phyloP scores from a whole-genome alignment of 352 stramenopile species.

The Blastocystis sp. region DNA sequence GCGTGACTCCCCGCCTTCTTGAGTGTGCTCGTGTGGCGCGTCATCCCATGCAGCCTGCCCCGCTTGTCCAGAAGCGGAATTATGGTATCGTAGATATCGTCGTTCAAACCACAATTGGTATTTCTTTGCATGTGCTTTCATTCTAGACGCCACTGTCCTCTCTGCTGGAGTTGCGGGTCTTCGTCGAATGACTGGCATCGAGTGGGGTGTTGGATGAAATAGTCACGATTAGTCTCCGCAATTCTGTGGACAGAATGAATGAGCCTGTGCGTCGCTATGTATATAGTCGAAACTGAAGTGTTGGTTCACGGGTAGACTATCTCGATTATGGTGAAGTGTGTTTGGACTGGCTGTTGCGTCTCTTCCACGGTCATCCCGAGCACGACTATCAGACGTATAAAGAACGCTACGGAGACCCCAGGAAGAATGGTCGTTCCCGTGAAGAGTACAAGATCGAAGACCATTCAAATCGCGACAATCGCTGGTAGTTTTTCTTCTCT shows the following conservation, averaged over 20 bases:
- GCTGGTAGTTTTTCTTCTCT: not conserved
- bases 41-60: not conserved
- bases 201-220: not conserved
- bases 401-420: not conserved
- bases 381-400: not conserved
- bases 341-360: not conserved
- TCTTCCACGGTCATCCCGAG: not conserved
- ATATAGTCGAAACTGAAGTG: not conserved
- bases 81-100: not conserved
- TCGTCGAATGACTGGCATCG: slow-evolving; percentile 14
- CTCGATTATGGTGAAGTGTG: slow-evolving; percentile 33
- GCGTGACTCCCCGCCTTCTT: not conserved
- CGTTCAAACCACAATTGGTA: slow-evolving; percentile 8
- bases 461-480: not conserved
- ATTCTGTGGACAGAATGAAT: not conserved
- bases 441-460: not conserved
- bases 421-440: not conserved
- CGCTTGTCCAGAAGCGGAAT: not conserved
- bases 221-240: not conserved
- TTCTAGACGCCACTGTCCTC: slow-evolving; percentile 22
- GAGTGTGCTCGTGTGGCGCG: not conserved
- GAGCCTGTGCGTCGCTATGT: not conserved
- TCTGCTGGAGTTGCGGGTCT: not conserved
- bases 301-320: slow-evolving; percentile 1
- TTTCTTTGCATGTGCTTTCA: not conserved